Percentiles rank a stretch among this genome's conserved stretches.
phyloP scores from a whole-genome alignment of 192 early-diverging fungal genomes.

The Coemansia sp. region DNA sequence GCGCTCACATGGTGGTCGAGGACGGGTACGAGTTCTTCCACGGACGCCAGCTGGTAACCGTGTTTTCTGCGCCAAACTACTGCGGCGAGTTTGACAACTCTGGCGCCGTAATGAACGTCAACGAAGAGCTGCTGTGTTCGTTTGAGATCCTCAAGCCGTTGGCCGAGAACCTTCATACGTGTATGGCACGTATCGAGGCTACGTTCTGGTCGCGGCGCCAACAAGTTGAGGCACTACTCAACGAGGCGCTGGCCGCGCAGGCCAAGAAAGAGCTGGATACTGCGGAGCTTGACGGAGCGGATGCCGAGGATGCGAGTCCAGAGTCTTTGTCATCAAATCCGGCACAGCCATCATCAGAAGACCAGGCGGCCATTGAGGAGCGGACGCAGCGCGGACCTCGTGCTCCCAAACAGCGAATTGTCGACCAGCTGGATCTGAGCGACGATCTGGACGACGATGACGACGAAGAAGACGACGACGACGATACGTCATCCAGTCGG shows the following conservation, averaged over 20 bases:
- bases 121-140: conserved; percentile 85
- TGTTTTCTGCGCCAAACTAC: conserved; percentile 96
- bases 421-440: conserved; percentile 28
- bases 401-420: conserved; percentile 15
- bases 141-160: conserved; percentile 79
- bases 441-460: conserved; percentile 24
- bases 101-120: conserved; percentile 90
- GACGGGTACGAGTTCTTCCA: conserved; percentile 98
- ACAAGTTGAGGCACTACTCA: conserved; percentile 48
- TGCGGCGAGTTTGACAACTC: conserved; percentile 95
- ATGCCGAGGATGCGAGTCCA: neutral
- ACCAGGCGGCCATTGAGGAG: neutral
- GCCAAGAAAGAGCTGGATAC: conserved; percentile 24
- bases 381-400: neutral
- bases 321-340: neutral
- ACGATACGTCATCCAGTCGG: conserved; percentile 10
- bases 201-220: conserved; percentile 49
- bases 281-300: neutral
- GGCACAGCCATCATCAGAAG: neutral
- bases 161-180: conserved; percentile 44
- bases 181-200: conserved; percentile 50
- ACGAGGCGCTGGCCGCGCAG: conserved; percentile 42
- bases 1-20: conserved; percentile 96
- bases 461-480: conserved; percentile 41
- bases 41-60: conserved; percentile 84